Base-by-base conservation (phyloP, 2,329 filamentous ascomycete species). In the Ophiocordyceps sinensis region DNA sequence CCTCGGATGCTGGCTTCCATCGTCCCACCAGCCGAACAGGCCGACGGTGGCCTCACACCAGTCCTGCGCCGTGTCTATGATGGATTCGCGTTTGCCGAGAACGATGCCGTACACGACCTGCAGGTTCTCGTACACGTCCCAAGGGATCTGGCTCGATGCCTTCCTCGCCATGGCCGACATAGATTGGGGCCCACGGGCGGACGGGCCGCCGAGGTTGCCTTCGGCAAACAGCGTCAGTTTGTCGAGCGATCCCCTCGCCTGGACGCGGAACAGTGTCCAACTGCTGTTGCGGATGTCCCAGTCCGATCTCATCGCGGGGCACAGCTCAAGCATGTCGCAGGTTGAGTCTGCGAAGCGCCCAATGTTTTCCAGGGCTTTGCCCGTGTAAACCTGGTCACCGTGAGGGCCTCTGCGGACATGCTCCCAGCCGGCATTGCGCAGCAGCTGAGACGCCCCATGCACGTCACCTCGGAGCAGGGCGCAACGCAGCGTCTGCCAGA, bases 1-100 rank as follows among this genome's bases (percentile, higher is more conserved):
- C 50, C 63, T 66, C 44, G 60, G 61, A 39, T 59, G 67, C 47
- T 57, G 58, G 44, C 78, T 75, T n/a, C 75, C 74, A 45, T 91
- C 85, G 54, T 94, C 82, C 87, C 88, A 94, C 89, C 89, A 96
- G 6, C 83, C 79, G 28, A 88, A 79, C 39, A 96, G 65, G 2
- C 81, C 84, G 44, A 95, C 64, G 0, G 81, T 83, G 0, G 86
- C 88, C 64, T 96, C 89, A 40, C 89, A 78, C 89, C 89, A 96
- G 59, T 95, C 88, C 53, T 89, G 79, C 1, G 87, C 77, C 36
- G 79, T 76, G 37, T 79, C 74, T 45, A 93, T 66, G 40, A 95
- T 85, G 17, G 86, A 79, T 30, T 80, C 74, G 10, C 77, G 70
- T 47, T 82, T 76, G 30, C 89, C 88, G 5, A 91, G 71, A 2